These are phyloP conservation scores for Pythium scleroteichum DNA, from an alignment of 352 stramenopile species.

Conservation along the genomic window DNA sequence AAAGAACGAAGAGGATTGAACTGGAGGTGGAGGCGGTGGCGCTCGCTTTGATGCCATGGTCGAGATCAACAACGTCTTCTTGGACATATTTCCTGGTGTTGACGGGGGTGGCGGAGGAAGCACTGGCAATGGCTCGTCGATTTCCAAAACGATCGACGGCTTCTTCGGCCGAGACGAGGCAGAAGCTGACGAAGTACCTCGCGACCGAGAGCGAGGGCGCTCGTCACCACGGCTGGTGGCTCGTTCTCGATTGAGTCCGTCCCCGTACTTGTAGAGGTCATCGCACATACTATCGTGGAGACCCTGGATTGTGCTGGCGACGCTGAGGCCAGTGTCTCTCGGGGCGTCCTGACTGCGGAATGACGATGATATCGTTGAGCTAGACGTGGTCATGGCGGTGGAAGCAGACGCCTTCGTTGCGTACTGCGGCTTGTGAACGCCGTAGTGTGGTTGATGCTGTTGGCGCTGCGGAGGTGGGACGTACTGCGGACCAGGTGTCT, in stretches of 20 bases:
- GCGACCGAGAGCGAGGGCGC: slow-evolving; percentile 13
- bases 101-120: not conserved
- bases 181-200: slow-evolving; percentile 11
- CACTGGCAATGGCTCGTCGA: slow-evolving; percentile 20
- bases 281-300: slow-evolving; percentile 29
- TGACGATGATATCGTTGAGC: slow-evolving; percentile 7
- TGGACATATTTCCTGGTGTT: slow-evolving; percentile 5
- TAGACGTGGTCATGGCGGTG: not conserved
- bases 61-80: slow-evolving; percentile 25
- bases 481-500: not conserved
- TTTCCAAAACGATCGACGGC: slow-evolving; percentile 18
- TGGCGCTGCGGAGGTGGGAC: not conserved
- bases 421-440: slow-evolving; percentile 9
- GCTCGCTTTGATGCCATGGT: slow-evolving; percentile 8
- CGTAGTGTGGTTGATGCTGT: slow-evolving; percentile 18
- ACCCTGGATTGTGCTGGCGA: slow-evolving; percentile 21
- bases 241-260: slow-evolving; percentile 20
- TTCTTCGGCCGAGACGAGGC: slow-evolving; percentile 7
- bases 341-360: not conserved
- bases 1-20: slow-evolving; percentile 10
- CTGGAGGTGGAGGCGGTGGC: slow-evolving; percentile 8
- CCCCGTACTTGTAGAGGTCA: slow-evolving; percentile 25
- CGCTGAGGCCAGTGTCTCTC: slow-evolving; percentile 7
- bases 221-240: slow-evolving; percentile 5
- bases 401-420: not conserved